Evolutionary conservation across 371 early-diverging fungal species (phyloP).

Genomic region (Synchytrium microbalum): DNA sequence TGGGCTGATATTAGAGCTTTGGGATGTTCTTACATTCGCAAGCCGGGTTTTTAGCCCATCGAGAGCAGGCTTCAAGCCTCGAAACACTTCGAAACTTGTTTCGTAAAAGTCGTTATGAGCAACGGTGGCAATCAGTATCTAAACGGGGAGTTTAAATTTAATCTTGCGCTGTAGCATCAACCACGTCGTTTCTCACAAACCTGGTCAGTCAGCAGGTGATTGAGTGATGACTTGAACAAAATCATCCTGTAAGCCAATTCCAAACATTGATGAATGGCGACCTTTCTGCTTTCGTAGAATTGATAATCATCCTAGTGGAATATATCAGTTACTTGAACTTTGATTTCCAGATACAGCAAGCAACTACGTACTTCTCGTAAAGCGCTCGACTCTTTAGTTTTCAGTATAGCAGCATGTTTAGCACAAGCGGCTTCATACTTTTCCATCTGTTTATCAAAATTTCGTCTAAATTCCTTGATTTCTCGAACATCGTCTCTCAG

Average conservation of each 20-base stretch:
- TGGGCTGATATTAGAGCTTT: slow-evolving; percentile 1
- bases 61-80: slow-evolving; percentile 15
- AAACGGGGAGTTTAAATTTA: slow-evolving; percentile 20
- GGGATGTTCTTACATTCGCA: slow-evolving; percentile 5
- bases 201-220: slow-evolving; percentile 15
- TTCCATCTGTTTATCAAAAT: slow-evolving; percentile 51
- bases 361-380: slow-evolving; percentile 41
- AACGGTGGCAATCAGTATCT: slow-evolving; percentile 9
- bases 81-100: slow-evolving; percentile 8
- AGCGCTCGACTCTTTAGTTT: slow-evolving; percentile 57
- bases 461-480: slow-evolving; percentile 48
- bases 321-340: neutral
- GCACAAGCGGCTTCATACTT: slow-evolving; percentile 54
- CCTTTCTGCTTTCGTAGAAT: slow-evolving; percentile 56
- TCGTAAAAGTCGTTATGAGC: slow-evolving; percentile 17
- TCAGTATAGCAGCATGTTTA: slow-evolving; percentile 50
- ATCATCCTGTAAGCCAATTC: slow-evolving; percentile 28
- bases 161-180: slow-evolving; percentile 9
- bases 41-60: slow-evolving; percentile 14
- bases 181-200: slow-evolving; percentile 16
- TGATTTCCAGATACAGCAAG: neutral
- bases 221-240: slow-evolving; percentile 21
- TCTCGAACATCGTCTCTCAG: slow-evolving; percentile 53
- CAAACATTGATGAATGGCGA: slow-evolving; percentile 46
- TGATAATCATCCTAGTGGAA: slow-evolving; percentile 45